Base-by-base conservation (phyloP, 2,329 filamentous ascomycete species). In the Myotisia sp. region DNA sequence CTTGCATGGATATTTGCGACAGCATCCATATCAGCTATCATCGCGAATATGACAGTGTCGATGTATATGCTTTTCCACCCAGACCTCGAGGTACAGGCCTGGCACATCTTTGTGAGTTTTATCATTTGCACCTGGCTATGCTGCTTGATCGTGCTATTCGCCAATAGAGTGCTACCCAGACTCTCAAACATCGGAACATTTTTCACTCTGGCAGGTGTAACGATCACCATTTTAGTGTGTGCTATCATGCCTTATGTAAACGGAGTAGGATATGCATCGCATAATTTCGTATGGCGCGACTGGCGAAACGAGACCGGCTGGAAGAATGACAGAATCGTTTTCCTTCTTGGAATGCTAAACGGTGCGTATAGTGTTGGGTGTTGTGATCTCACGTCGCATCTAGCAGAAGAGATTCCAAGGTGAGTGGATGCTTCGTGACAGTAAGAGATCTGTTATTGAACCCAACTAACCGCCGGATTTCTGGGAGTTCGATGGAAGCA, bases 311-410 rank as follows among this genome's bases (percentile, higher is more conserved):
- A 58, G 31, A 60, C 60, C 29, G 45, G 59, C 16, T 58, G 55
- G 37, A 41, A 47, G 2, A 66, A 59, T 34, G 60, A 70, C 28
- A 72, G 72, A 10, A 68, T 79, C n/a, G 72, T 73, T 2, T 79
- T 79, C 42, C 56, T 77, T 17, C 58, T 70, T 1, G 74, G 75
- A 12, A 75, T 79, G 51, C 60, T 79, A 16, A 82, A 82, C 45
- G 77, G 75, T 7, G 76, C 76, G 3, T 82, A 72, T 48, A 69
- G 71, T 28, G 70, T 81, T 7, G 78, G 76, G 5, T 70, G 71
- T 1, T 70, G 74, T 0, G 77, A 82, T 47, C 70, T 72, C 30
- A 69, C 73, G 1, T 70, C 70, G 1, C 76, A 79, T 47, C 50
- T 79, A 26, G 69, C 72, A 0, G 75, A 80, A 50, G 75, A 79